phyloP scores from a whole-genome alignment of 1,284 basidiomycete species.

The Mycena citricolor region DNA sequence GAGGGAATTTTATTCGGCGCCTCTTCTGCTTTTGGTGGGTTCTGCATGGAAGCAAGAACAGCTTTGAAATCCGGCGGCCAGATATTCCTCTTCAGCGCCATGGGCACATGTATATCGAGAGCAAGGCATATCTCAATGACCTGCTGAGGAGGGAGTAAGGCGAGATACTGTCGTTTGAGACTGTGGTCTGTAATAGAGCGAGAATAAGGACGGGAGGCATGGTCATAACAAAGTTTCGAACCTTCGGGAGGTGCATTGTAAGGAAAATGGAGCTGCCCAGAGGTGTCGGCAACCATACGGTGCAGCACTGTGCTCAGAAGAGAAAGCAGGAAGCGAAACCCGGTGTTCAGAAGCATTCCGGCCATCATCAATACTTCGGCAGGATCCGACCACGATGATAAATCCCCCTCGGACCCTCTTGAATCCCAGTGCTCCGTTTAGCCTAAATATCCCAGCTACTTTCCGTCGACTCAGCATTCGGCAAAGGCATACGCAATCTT shows the following conservation, averaged over 20 bases:
- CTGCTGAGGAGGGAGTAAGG: conserved; percentile 60
- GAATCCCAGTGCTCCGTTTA: no score
- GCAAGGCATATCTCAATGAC: conserved; percentile 74
- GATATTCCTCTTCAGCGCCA: conserved; percentile 54
- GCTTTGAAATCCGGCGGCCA: conserved; percentile 70
- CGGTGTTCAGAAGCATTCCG: no score
- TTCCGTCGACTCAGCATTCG: background rate
- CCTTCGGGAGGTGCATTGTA: conserved; percentile 18
- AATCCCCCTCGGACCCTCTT: no score
- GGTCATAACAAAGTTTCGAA: background rate
- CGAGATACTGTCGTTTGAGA: conserved; percentile 68
- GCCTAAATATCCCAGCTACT: no score
- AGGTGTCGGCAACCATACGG: conserved; percentile 4
- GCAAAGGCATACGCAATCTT: background rate
- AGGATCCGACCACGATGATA: no score
- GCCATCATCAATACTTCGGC: no score
- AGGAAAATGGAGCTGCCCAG: conserved; percentile 12
- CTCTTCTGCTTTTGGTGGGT: conserved; percentile 28
- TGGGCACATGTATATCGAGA: conserved; percentile 66
- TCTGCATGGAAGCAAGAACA: conserved; percentile 56
- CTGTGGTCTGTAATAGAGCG: conserved; percentile 40
- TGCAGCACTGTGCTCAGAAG: no score
- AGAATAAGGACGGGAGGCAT: conserved; percentile 19
- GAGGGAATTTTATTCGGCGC: conserved; percentile 18
- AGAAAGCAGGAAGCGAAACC: no score